Evolutionary conservation across 805 yeast species (phyloP).

Genomic region (Ogataea haglerorum): DNA sequence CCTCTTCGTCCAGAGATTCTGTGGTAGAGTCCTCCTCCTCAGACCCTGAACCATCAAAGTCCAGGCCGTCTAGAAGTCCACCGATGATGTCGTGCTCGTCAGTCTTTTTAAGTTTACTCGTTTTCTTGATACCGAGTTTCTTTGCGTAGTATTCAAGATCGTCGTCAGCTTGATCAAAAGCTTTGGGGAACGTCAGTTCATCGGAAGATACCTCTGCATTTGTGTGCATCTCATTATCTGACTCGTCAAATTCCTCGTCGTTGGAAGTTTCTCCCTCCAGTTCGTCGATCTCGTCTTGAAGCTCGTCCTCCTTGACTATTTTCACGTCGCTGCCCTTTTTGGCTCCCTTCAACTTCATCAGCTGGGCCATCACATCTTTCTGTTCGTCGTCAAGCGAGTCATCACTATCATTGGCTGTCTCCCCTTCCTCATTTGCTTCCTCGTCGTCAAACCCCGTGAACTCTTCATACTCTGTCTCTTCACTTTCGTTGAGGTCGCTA

Average conservation of each 20-base stretch:
- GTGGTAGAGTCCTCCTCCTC: conserved; percentile 7
- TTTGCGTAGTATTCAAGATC: conserved; percentile 83
- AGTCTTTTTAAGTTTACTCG: conserved; percentile 45
- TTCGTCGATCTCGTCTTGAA: conserved; percentile 20
- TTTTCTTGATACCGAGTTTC: conserved; percentile 65
- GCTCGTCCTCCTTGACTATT: conserved; percentile 28
- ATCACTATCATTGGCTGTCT: conserved; percentile 5
- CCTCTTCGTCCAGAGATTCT: conserved; percentile 30
- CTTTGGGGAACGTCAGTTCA: conserved; percentile 46
- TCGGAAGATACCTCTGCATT: conserved; percentile 49
- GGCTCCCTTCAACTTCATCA: conserved; percentile 25
- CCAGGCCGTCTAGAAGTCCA: conserved; percentile 78
- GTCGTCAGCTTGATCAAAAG: conserved; percentile 53
- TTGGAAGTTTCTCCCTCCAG: conserved; percentile 14
- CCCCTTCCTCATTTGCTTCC: conserved; percentile 10
- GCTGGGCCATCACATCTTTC: conserved; percentile 25
- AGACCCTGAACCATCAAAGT: conserved; percentile 38
- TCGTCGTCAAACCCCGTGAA: conserved; percentile 18
- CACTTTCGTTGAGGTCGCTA: conserved; percentile 6
- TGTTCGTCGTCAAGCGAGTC: conserved; percentile 22
- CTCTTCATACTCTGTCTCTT: conserved; percentile 12
- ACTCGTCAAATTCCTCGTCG: conserved; percentile 3
- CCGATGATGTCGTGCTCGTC: conserved; percentile 76
- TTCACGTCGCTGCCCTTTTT: conserved; percentile 27
- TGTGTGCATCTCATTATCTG: conserved; percentile 11